Evolutionary conservation across 805 yeast species (phyloP).

Genomic region (Clavispora vitiphila): DNA sequence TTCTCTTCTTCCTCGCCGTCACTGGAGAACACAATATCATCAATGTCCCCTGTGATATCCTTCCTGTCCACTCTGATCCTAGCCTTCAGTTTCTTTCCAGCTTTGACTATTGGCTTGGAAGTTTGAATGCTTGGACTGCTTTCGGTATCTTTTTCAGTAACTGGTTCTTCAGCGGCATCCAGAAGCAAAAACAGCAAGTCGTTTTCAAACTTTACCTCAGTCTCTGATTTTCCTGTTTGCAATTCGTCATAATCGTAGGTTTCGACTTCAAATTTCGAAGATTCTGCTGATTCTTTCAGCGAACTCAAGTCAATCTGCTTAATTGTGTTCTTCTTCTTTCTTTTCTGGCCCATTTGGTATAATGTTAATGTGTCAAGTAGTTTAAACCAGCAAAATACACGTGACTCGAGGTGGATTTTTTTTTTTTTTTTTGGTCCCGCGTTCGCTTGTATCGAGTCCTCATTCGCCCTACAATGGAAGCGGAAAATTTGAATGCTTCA

Average conservation of each 20-base stretch:
- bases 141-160: not conserved
- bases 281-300: not conserved
- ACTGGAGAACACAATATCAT: constrained; percentile 22
- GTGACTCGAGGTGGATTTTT: not conserved
- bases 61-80: constrained; percentile 11
- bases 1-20: constrained; percentile 17
- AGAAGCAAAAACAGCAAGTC: constrained; percentile 26
- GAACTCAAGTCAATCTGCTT: not conserved
- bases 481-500: not conserved
- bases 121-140: not conserved
- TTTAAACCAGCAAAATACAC: not conserved
- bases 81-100: not conserved
- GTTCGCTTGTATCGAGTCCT: no score
- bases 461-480: not conserved
- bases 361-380: not conserved
- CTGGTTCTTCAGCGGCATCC: not conserved
- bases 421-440: no score
- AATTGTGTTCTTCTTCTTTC: not conserved
- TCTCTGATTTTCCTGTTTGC: constrained; percentile 12
- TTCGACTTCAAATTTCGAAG: constrained; percentile 10
- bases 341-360: not conserved
- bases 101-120: not conserved
- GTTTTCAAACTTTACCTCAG: constrained; percentile 19
- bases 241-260: constrained; percentile 15
- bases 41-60: constrained; percentile 26